Evolutionary conservation across 2,329 filamentous ascomycete species (phyloP), one percentile per base, ranked within the genome.

Genomic region (Capronia coronata): DNA sequence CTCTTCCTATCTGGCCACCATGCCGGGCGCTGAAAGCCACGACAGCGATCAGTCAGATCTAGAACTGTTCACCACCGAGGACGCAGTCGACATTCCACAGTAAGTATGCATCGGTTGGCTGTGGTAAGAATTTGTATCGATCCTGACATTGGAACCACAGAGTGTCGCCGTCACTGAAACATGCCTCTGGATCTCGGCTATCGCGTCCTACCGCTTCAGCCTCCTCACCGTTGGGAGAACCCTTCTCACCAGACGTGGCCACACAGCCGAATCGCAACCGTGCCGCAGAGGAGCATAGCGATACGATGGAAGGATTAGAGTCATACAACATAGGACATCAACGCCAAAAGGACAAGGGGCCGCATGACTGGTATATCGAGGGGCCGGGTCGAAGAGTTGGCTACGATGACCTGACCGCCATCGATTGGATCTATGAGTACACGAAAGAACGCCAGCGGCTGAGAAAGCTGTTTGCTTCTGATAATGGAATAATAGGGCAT

Each of bases 361-460:
- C 67, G 22, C 56, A 71, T 14, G 91, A 97, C 67, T 97, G 91
- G 91, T 86, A 94, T 64, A 77, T 84, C 41, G 91, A 96, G 67
- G 89, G 88, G 1, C 89, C 87, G 0, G 90, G 90, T 1, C 80
- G 88, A 46, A 81, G 93, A 63, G 90, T 96, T 30, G 91, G 87
- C 47, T 98, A 98, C 71, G 91, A 96, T 64, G 86, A 98, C 69
- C 75, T 96, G 66, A 96, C 91, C 13, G 91, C 93, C 51, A 98
- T 98, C 66, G 93, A 98, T 72, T 98, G 93, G 93, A 97, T 97
- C 64, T 97, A 95, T 62, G 93, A 98, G 68, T 95, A 97, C 65
- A 93, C 87, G 45, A 96, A 96, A 67, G 93, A 98, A 71, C 81
- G 93, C 16, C 88, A 94, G 67, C 81, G 93, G 19, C 72, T 94